These are phyloP conservation scores for Lecanosticta acicola DNA, from an alignment of 2,329 filamentous ascomycete species.

Conservation along the genomic window DNA sequence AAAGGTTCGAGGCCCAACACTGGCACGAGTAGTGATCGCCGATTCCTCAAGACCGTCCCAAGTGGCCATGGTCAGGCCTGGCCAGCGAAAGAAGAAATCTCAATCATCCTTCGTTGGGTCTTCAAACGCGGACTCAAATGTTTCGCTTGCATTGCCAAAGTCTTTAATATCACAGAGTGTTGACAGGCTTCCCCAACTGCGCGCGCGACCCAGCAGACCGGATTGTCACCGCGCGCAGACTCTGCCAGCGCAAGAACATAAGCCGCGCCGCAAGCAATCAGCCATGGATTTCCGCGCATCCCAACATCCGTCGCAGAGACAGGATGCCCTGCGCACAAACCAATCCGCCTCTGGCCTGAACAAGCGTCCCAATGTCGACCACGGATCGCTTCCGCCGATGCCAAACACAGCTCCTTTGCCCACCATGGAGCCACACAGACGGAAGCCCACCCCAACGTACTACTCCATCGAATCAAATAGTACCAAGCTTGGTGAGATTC, in stretches of 20 bases:
- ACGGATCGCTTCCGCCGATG: slow-evolving; percentile 4
- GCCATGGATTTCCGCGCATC: slow-evolving; percentile 1
- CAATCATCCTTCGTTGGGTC: background rate
- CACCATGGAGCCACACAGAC: slow-evolving; percentile 23
- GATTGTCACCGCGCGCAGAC: slow-evolving; percentile 1
- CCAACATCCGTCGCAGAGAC: background rate
- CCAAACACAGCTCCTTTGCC: slow-evolving; percentile 7
- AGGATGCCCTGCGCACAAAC: slow-evolving; percentile 7
- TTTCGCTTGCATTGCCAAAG: slow-evolving; percentile 2
- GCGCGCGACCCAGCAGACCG: background rate
- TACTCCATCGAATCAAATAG: slow-evolving; percentile 43
- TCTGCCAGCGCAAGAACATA: slow-evolving; percentile 1
- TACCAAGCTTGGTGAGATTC: slow-evolving; percentile 47
- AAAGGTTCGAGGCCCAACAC: slow-evolving; percentile 18
- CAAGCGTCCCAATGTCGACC: background rate
- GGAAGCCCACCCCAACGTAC: slow-evolving; percentile 35
- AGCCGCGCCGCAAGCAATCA: slow-evolving; percentile 13
- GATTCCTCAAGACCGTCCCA: slow-evolving; percentile 25
- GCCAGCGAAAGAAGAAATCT: slow-evolving; percentile 18
- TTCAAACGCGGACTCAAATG: slow-evolving; percentile 8
- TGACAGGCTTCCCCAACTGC: background rate
- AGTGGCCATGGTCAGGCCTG: slow-evolving; percentile 26
- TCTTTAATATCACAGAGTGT: slow-evolving; percentile 9
- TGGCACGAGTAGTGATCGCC: slow-evolving; percentile 28
- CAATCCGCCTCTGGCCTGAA: slow-evolving; percentile 14